Evolutionary conservation across 441 rosid species (phyloP).

Genomic region (Capsella rubella): DNA sequence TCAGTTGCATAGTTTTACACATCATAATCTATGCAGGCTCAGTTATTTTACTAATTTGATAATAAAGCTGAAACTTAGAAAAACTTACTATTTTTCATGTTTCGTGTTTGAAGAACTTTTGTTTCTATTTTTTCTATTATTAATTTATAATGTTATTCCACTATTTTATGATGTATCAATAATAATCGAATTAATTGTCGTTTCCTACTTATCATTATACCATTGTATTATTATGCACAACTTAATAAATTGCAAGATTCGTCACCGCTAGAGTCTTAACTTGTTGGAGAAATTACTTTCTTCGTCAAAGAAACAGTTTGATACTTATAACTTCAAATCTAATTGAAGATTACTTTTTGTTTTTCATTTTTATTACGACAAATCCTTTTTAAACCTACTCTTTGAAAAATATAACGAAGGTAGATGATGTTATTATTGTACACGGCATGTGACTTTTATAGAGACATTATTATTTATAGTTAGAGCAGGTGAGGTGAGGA

Average conservation of each 20-base stretch:
- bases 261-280: conserved; percentile 19
- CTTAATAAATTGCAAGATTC: not conserved
- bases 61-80: too few species aligned
- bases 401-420: conserved; percentile 36
- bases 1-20: too few species aligned
- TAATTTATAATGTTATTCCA: not conserved
- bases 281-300: conserved; percentile 2
- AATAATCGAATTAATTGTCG: not conserved
- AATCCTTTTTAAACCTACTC: conserved; percentile 28
- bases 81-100: too few species aligned
- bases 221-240: conserved; percentile 1
- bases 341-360: not conserved
- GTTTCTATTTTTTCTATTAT: not conserved
- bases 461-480: conserved; percentile 29
- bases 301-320: too few species aligned
- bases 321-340: too few species aligned
- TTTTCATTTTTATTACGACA: conserved; percentile 1
- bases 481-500: conserved; percentile 42
- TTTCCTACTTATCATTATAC: conserved; percentile 12
- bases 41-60: too few species aligned
- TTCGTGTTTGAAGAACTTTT: too few species aligned
- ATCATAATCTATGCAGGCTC: too few species aligned
- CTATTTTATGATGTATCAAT: not conserved
- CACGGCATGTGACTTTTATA: conserved; percentile 32
- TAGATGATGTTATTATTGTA: conserved; percentile 36